Evolutionary conservation across 352 stramenopile genomes (phyloP), one percentile per base, ranked within the genome.

Genomic region (Phytophthora citricola): DNA sequence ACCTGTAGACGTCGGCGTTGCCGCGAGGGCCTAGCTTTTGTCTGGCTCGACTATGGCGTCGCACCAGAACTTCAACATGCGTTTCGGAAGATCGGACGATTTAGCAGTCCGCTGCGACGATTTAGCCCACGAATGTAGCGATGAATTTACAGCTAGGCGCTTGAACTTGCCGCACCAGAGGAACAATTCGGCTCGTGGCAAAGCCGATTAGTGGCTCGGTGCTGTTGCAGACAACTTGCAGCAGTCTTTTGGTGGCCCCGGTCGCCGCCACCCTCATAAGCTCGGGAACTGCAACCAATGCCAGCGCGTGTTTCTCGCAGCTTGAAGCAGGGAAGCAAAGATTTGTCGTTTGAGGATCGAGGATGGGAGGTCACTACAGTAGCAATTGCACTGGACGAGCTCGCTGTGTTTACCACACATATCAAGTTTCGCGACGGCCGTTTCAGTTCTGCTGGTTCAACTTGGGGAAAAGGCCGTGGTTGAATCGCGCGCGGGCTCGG

Each of bases 381-480:
- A 5, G n/a, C 3, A 2, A 2, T 4, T 40, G 53, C 32, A 9
- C 17, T 8, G 17, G 38, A 17, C 5, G 6, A 1, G 15, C 8
- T 5, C 3, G 27, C 12, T n/a, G 45, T 50, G 60, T 56, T 20
- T 62, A 22, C 36, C 46, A 63, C 53, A 65, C 39, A 27, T 14
- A 64, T 70, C 32, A n/a, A 56, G 17, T 70, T 17, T 68, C 26
- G 51, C 51, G 38, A 59, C 26, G 24, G 44, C 36, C 50, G 63
- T 71, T 71, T 67, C 63, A 57, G 49, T 56, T 53, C 48, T 57
- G 46, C 56, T 58, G 48, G 66, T 75, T 75, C 66, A 75, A 75
- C 55, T 68, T 75, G 62, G 47, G 29, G 29, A 34, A 34, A 34
- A 34, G 29, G 29, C 29, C 56, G 57, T 73, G 64, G 69, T 77